Percentiles rank a stretch among this genome's conserved stretches.
phyloP scores from a whole-genome alignment of 169 alveolate species.

The Cytauxzoon felis region DNA sequence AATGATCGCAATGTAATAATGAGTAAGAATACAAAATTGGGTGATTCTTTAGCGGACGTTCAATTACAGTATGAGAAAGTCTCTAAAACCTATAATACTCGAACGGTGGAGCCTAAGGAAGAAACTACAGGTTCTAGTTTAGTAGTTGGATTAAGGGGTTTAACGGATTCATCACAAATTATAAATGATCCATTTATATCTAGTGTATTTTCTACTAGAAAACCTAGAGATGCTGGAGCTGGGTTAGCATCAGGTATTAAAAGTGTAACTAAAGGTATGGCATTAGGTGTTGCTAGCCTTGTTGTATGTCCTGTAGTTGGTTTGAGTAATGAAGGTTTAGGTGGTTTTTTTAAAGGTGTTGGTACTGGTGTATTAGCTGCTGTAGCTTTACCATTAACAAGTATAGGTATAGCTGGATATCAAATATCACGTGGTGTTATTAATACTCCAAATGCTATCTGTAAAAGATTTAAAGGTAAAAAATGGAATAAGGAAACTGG shows the following conservation, averaged over 20 bases:
- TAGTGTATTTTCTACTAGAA: constrained; percentile 74
- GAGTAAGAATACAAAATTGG: too few relatives aligned
- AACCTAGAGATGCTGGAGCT: constrained; percentile 79
- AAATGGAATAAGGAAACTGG: constrained; percentile 84
- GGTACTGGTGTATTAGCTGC: constrained; percentile 87
- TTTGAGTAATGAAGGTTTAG: constrained; percentile 81
- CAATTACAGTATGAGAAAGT: constrained; percentile 40
- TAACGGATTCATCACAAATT: not conserved
- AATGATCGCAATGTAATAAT: too few relatives aligned
- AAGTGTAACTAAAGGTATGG: constrained; percentile 84
- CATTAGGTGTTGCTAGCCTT: constrained; percentile 83
- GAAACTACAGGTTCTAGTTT: too few relatives aligned
- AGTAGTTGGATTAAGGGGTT: too few relatives aligned
- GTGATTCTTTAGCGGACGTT: constrained; percentile 17
- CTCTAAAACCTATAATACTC: too few relatives aligned
- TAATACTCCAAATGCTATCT: constrained; percentile 85
- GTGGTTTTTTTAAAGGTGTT: constrained; percentile 85
- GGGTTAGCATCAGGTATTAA: constrained; percentile 83
- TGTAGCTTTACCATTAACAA: constrained; percentile 80
- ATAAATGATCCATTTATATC: constrained; percentile 51
- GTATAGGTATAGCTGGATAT: constrained; percentile 85
- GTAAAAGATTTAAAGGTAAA: constrained; percentile 79
- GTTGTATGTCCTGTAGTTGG: constrained; percentile 85
- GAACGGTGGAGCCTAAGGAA: too few relatives aligned
- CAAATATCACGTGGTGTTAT: constrained; percentile 83